phyloP scores from a whole-genome alignment of 2,329 filamentous ascomycete species.

The Neonectria neomacrospora region DNA sequence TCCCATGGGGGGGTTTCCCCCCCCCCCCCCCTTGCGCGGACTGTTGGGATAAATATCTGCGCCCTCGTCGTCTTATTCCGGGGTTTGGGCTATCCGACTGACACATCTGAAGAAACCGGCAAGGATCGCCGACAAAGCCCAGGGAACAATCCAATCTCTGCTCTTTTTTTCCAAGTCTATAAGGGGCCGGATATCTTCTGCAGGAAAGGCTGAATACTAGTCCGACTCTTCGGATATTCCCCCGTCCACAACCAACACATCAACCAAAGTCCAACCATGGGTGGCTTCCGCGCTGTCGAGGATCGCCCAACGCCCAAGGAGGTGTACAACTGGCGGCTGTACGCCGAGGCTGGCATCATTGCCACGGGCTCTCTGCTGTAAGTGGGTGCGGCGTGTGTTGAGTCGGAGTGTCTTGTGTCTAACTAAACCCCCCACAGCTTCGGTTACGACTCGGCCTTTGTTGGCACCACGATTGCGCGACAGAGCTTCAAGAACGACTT shows the following conservation, averaged over 20 bases:
- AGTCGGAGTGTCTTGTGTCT: neutral
- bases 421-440: slow-evolving; percentile 49
- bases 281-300: slow-evolving; percentile 59
- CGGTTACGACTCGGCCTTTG: slow-evolving; percentile 65
- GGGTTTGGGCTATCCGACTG: slow-evolving; percentile 16
- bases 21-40: too few species aligned
- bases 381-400: slow-evolving; percentile 23
- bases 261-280: slow-evolving; percentile 42
- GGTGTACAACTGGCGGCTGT: slow-evolving; percentile 65
- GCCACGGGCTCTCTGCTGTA: slow-evolving; percentile 58
- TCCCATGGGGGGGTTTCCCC: slow-evolving; percentile 19
- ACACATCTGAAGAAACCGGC: slow-evolving; percentile 10
- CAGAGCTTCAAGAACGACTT: slow-evolving; percentile 59
- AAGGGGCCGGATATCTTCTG: neutral
- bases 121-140: slow-evolving; percentile 19
- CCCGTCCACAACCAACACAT: neutral
- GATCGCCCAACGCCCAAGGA: slow-evolving; percentile 66
- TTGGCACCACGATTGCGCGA: slow-evolving; percentile 64
- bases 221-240: neutral
- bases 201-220: neutral
- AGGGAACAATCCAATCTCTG: slow-evolving; percentile 1
- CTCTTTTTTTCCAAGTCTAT: neutral
- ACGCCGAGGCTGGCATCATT: slow-evolving; percentile 59
- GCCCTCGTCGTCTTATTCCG: slow-evolving; percentile 17
- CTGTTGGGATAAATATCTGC: slow-evolving; percentile 38